Evolutionary conservation across 768 basidiomycete genomes (phyloP), one percentile per base, ranked within the genome.

Genomic region (Leucosporidium creatinivorum): DNA sequence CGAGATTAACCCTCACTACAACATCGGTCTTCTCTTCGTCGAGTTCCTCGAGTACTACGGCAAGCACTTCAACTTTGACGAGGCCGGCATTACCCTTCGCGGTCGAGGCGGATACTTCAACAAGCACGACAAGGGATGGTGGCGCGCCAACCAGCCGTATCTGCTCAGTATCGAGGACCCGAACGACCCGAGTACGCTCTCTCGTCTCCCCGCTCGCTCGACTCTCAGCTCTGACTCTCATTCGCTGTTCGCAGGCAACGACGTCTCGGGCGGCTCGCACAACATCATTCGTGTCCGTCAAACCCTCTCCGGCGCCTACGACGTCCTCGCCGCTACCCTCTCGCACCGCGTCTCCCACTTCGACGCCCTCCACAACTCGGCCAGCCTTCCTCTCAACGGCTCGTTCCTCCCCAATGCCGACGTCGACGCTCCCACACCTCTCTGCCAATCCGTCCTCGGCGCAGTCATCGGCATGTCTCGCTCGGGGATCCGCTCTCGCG

Each of bases 41-140:
- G 96, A 99, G 78, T 97, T 98, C 77, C 96, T 98, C 75, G 93
- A 98, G 81, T 82, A 94, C 18, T 98, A 98, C 77, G 94, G 93
- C 21, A 81, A 83, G 58, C 86, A 86, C 77, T 98, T 97, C 83
- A 93, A 93, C 77, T 96, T 91, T 73, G 73, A 76, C 62, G 62
- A 62, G 59, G 70, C 75, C 4, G 94, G 94, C 13, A 90, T 99
- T 70, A 92, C 91, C 18, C 77, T 98, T 26, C 83, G 88, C 50
- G 84, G 89, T 47, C 91, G 93, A 4, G 96, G 96, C 23, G 86
- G 84, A 39, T 98, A 98, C 79, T 98, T 87, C 75, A 84, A 81
- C 78, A 98, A 97, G 79, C 79, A 81, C 62, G 81, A 84, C 65
- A 80, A 91, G 72, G 92, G 92, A 4, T 99, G 96, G 96, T 62